Evolutionary conservation across 2,329 filamentous ascomycete species (phyloP).

Genomic region (Aspergillus chevalieri): DNA sequence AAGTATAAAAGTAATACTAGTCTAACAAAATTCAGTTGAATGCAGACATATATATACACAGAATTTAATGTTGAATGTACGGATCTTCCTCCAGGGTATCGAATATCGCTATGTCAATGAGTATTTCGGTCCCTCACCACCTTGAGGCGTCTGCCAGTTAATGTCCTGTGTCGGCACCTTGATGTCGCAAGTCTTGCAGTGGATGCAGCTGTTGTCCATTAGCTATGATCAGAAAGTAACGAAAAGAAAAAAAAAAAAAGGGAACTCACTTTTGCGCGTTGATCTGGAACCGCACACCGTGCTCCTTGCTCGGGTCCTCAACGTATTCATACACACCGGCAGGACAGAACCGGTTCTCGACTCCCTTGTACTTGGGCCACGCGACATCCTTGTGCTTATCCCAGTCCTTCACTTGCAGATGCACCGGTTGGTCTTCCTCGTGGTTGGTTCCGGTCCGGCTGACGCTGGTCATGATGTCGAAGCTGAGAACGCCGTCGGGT

Average conservation of each 20-base stretch:
- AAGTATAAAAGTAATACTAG: too few species aligned
- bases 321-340: conserved; percentile 98
- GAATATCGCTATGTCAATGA: conserved; percentile 46
- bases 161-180: conserved; percentile 96
- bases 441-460: conserved; percentile 95
- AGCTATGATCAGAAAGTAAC: conserved; percentile 5
- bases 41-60: conserved; percentile 5
- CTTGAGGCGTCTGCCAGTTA: conserved; percentile 92
- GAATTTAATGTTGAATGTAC: background rate
- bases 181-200: conserved; percentile 99
- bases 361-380: conserved; percentile 80
- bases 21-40: too few species aligned
- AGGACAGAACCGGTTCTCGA: conserved; percentile 96
- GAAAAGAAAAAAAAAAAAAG: too few species aligned
- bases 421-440: conserved; percentile 96
- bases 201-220: conserved; percentile 67
- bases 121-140: conserved; percentile 70
- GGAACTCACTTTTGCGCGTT: conserved; percentile 86
- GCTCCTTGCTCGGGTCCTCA: conserved; percentile 78
- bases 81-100: background rate
- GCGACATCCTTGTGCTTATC: conserved; percentile 77
- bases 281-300: conserved; percentile 94
- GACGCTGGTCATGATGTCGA: conserved; percentile 93
- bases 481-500: conserved; percentile 88
- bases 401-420: conserved; percentile 93